phyloP scores from a whole-genome alignment of 306 rosid species.

The Dalbergia oliveri region DNA sequence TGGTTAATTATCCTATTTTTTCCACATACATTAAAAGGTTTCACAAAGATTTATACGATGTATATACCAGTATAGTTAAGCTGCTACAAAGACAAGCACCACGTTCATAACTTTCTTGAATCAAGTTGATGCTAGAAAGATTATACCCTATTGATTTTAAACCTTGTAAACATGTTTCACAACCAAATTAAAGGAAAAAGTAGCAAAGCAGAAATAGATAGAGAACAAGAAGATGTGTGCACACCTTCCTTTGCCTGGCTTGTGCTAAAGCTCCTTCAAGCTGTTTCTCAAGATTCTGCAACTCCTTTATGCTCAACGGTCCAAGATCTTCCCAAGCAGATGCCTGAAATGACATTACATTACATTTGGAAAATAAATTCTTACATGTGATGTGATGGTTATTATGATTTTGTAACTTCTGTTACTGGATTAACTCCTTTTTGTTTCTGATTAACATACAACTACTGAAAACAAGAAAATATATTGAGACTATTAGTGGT shows the following conservation, averaged over 20 bases:
- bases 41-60: neutral
- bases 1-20: neutral
- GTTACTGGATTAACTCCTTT: constrained; percentile 5
- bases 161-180: constrained; percentile 10
- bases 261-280: constrained; percentile 87
- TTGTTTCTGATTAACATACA: neutral
- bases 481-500: neutral
- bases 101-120: neutral
- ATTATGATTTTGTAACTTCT: neutral
- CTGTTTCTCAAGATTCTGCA: constrained; percentile 90
- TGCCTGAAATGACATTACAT: constrained; percentile 57
- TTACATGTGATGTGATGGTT: neutral
- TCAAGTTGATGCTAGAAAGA: neutral
- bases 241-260: constrained; percentile 90
- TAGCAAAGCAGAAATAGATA: neutral
- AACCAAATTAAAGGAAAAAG: neutral
- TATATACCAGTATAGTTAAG: neutral
- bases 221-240: neutral
- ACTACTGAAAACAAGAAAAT: neutral
- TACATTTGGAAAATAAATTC: constrained; percentile 7
- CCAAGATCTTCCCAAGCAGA: constrained; percentile 99
- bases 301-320: constrained; percentile 82
- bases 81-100: neutral
- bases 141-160: constrained; percentile 4
- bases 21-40: neutral